Percentiles rank a stretch among this genome's conserved stretches.
These are phyloP conservation scores for Zelonia costaricensis DNA, from an alignment of 208 protist genomes.

Conservation along the genomic window DNA sequence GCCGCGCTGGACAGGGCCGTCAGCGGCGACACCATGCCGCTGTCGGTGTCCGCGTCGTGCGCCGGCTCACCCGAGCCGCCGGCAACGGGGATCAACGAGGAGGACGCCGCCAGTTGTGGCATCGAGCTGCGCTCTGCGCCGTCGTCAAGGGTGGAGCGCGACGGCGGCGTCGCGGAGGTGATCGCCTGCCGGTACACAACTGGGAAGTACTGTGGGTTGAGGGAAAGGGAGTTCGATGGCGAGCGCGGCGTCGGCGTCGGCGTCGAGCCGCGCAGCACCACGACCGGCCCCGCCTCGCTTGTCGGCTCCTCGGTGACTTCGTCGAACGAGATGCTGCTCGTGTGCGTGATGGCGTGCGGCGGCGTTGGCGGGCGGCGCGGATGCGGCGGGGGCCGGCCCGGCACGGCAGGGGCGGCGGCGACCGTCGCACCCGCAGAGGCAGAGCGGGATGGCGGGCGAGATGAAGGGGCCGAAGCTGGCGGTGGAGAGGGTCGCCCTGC, in stretches of 20 bases:
- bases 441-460: too few relatives aligned
- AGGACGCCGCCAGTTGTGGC: too few relatives aligned
- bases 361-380: conserved; percentile 23
- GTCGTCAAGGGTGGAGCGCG: not conserved
- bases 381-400: conserved; percentile 23
- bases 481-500: too few relatives aligned
- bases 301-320: conserved; percentile 32
- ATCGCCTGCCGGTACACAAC: not conserved
- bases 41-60: not conserved
- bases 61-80: not conserved
- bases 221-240: conserved; percentile 5
- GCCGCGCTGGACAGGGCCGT: conserved; percentile 14
- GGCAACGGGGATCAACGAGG: not conserved
- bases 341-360: conserved; percentile 31
- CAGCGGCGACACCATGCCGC: conserved; percentile 13
- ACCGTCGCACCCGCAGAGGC: not conserved
- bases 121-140: not conserved
- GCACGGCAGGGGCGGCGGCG: conserved; percentile 4
- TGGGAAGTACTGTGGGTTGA: conserved; percentile 23
- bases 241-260: conserved; percentile 11
- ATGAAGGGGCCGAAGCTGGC: not conserved
- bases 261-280: conserved; percentile 31
- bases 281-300: conserved; percentile 26
- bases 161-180: not conserved
- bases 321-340: conserved; percentile 35